Conservation (phyloP, 495 filamentous ascomycete species). For the Trichocladium antarcticum region DNA sequence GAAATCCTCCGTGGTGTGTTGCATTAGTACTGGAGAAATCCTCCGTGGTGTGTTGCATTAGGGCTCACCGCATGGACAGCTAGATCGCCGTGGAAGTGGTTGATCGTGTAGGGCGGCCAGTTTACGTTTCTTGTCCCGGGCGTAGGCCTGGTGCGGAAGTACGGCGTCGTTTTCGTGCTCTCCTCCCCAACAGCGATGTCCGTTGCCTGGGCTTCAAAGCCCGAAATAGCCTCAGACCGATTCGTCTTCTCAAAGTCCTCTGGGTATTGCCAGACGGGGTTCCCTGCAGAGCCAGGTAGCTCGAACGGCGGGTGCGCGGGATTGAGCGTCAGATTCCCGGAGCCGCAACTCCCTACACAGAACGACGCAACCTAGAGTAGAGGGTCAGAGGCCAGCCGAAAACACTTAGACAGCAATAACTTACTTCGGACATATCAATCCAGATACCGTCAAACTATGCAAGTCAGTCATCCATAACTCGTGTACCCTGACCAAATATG, state of each 20-base stretch:
- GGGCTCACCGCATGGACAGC: slow-evolving; percentile 62
- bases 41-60: slow-evolving; percentile 67
- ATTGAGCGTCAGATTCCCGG: slow-evolving; percentile 54
- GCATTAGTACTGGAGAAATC: slow-evolving; percentile 62
- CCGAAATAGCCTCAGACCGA: slow-evolving; percentile 48
- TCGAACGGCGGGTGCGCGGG: slow-evolving; percentile 57
- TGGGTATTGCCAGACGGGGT: slow-evolving; percentile 51
- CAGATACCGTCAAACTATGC: slow-evolving; percentile 67
- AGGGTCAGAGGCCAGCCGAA: neutral
- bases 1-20: slow-evolving; percentile 58
- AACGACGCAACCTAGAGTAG: slow-evolving; percentile 55
- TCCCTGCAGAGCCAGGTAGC: slow-evolving; percentile 55
- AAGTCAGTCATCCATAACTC: neutral
- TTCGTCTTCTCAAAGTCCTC: slow-evolving; percentile 65
- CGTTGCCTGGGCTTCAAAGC: slow-evolving; percentile 29
- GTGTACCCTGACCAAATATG: too few species aligned
- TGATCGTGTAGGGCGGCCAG: slow-evolving; percentile 70
- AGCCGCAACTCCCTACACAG: slow-evolving; percentile 70
- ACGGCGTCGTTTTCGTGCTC: slow-evolving; percentile 36
- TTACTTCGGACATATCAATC: slow-evolving; percentile 76
- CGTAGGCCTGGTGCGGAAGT: slow-evolving; percentile 54
- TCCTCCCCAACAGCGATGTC: slow-evolving; percentile 19
- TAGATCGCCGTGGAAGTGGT: slow-evolving; percentile 68
- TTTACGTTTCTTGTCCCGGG: slow-evolving; percentile 64
- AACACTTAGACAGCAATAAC: neutral